Percentiles rank a stretch among this genome's conserved stretches.
phyloP scores from a whole-genome alignment of 2,329 filamentous ascomycete species.

The Cryphonectria parasitica region DNA sequence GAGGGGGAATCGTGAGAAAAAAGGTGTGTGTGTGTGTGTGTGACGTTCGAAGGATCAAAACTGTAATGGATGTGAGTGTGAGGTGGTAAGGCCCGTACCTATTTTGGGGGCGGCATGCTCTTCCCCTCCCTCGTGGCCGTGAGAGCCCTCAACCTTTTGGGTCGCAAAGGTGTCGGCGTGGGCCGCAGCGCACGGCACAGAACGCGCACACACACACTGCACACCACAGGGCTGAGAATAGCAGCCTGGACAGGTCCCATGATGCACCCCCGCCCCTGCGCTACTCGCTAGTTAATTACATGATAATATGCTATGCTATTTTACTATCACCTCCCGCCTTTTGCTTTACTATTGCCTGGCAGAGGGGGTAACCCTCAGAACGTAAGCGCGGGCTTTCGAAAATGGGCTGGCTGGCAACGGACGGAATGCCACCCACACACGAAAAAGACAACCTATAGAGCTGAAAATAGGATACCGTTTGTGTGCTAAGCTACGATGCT shows the following conservation, averaged over 20 bases:
- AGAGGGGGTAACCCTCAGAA: background rate
- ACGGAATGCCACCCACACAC: background rate
- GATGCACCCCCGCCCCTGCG: slow-evolving; percentile 16
- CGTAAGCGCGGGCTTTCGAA: background rate
- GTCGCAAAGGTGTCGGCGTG: background rate
- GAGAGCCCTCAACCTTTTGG: background rate
- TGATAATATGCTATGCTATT: background rate
- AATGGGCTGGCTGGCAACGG: background rate
- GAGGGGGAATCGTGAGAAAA: background rate
- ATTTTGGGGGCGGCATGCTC: slow-evolving; percentile 19
- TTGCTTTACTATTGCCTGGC: background rate
- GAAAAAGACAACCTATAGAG: background rate
- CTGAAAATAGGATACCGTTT: background rate
- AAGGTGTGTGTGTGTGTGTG: too few species aligned
- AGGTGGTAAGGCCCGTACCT: slow-evolving; percentile 13
- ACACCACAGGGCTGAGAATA: slow-evolving; percentile 29
- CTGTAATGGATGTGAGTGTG: background rate
- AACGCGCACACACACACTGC: background rate
- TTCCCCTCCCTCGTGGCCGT: background rate
- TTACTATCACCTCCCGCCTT: background rate
- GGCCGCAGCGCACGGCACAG: background rate
- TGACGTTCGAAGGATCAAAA: background rate
- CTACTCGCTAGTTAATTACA: background rate
- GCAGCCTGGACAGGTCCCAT: slow-evolving; percentile 3
- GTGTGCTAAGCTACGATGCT: background rate